These are phyloP conservation scores for Heliamphora exappendiculata DNA, from an alignment of 148 eudicot genomes.

Conservation along the genomic window DNA sequence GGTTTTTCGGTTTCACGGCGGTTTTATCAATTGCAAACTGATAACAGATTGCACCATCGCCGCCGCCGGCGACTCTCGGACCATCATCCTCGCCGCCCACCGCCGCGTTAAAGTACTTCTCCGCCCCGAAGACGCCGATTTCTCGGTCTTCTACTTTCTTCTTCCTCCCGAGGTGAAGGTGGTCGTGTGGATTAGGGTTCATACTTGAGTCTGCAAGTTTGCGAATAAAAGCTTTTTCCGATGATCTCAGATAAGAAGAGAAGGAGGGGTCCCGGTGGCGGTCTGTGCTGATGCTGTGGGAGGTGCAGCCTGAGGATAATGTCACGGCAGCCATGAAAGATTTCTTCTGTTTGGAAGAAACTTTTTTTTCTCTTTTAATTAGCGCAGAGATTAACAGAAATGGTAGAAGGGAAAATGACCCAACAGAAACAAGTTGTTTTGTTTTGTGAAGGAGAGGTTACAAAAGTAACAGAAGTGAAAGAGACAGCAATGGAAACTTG, in stretches of 20 bases:
- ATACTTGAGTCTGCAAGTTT: slow-evolving; percentile 24
- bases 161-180: slow-evolving; percentile 15
- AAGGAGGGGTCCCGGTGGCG: slow-evolving; percentile 38
- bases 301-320: no score
- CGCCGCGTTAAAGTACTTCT: slow-evolving; percentile 53
- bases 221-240: slow-evolving; percentile 32
- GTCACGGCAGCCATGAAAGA: slow-evolving; percentile 32
- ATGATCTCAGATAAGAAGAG: slow-evolving; percentile 39
- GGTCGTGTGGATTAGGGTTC: slow-evolving; percentile 15
- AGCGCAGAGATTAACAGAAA: neutral
- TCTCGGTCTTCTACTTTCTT: slow-evolving; percentile 37
- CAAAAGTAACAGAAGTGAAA: slow-evolving; percentile 1
- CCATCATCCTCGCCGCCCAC: no score
- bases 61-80: slow-evolving; percentile 15
- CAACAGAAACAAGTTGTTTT: neutral
- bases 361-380: no score
- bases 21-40: slow-evolving; percentile 11
- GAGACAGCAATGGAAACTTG: no score
- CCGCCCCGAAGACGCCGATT: slow-evolving; percentile 61
- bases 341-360: no score
- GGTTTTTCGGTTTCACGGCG: slow-evolving; percentile 8
- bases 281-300: neutral
- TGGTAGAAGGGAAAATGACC: neutral
- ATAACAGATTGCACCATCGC: slow-evolving; percentile 6
- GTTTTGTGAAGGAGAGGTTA: neutral